These are phyloP conservation scores for Yamadazyma diddensiae DNA, from an alignment of 1,139 yeast genomes.

Conservation along the genomic window DNA sequence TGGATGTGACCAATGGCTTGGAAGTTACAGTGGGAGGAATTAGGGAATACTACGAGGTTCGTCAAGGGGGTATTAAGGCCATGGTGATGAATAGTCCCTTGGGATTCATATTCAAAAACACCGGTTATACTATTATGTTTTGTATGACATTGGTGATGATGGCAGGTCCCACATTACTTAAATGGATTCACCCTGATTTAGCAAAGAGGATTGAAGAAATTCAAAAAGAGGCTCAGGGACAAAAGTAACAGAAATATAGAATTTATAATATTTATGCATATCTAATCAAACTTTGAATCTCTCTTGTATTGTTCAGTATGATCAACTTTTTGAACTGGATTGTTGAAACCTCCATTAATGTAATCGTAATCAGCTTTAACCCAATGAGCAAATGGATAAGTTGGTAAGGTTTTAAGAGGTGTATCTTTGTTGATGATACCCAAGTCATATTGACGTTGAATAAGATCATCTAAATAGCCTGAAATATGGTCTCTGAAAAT, in stretches of 20 bases:
- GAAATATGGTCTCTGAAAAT: slow-evolving; percentile 56
- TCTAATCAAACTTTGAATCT: not conserved
- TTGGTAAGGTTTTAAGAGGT: slow-evolving; percentile 56
- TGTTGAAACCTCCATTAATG: slow-evolving; percentile 51
- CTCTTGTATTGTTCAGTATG: slow-evolving; percentile 8
- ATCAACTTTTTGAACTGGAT: slow-evolving; percentile 25
- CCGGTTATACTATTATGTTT: slow-evolving; percentile 35
- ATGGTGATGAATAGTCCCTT: slow-evolving; percentile 42
- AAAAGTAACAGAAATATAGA: too few relatives aligned
- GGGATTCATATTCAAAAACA: slow-evolving; percentile 41
- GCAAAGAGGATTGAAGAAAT: slow-evolving; percentile 33
- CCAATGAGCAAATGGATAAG: slow-evolving; percentile 62
- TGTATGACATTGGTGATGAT: slow-evolving; percentile 27
- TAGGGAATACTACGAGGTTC: slow-evolving; percentile 36
- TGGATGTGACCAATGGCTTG: slow-evolving; percentile 18
- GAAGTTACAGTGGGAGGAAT: slow-evolving; percentile 19
- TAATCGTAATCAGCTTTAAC: slow-evolving; percentile 38
- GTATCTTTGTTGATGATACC: slow-evolving; percentile 57
- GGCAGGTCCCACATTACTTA: slow-evolving; percentile 32
- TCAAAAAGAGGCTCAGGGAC: slow-evolving; percentile 12
- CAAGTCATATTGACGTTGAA: slow-evolving; percentile 53
- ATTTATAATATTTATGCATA: not conserved
- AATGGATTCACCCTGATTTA: slow-evolving; percentile 36
- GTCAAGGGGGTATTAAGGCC: slow-evolving; percentile 30
- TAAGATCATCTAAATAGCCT: slow-evolving; percentile 54